phyloP scores from a whole-genome alignment of 768 basidiomycete genomes.

The Agaricus sinodeliciosus region DNA sequence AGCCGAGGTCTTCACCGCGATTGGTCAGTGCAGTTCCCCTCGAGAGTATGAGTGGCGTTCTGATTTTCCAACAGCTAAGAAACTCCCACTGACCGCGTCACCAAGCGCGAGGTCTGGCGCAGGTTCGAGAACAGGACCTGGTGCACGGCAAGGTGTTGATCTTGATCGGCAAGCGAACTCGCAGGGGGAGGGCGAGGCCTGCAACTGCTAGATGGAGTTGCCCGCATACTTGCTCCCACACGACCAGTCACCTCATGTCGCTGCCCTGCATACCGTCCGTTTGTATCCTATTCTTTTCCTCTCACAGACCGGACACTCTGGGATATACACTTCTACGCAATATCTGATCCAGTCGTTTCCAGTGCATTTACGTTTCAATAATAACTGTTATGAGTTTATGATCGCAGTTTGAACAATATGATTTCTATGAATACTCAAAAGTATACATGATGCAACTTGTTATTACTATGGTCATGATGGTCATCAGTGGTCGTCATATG shows the following conservation, averaged over 20 bases:
- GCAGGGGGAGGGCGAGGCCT: constrained; percentile 54
- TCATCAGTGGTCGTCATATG: not conserved
- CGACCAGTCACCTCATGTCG: not conserved
- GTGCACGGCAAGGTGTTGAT: constrained; percentile 66
- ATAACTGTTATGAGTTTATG: not conserved
- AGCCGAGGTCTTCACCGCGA: constrained; percentile 76
- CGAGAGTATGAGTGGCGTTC: not conserved
- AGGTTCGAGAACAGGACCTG: constrained; percentile 42
- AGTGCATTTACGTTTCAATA: constrained; percentile 6
- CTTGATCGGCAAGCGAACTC: constrained; percentile 61
- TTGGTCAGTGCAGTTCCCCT: constrained; percentile 45
- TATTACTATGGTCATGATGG: not conserved
- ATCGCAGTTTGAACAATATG: not conserved
- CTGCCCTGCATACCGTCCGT: constrained; percentile 10
- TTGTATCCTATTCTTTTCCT: constrained; percentile 21
- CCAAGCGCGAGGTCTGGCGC: constrained; percentile 53
- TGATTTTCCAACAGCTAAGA: constrained; percentile 55
- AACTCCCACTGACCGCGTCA: constrained; percentile 77
- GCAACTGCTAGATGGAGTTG: constrained; percentile 62
- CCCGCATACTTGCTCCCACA: not conserved
- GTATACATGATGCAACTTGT: not conserved
- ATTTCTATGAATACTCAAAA: not conserved
- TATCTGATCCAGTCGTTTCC: constrained; percentile 8
- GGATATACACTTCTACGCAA: constrained; percentile 20
- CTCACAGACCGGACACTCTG: constrained; percentile 26